These are phyloP conservation scores for Pyrus pyrifolia DNA, from an alignment of 306 rosid species.

Conservation along the genomic window DNA sequence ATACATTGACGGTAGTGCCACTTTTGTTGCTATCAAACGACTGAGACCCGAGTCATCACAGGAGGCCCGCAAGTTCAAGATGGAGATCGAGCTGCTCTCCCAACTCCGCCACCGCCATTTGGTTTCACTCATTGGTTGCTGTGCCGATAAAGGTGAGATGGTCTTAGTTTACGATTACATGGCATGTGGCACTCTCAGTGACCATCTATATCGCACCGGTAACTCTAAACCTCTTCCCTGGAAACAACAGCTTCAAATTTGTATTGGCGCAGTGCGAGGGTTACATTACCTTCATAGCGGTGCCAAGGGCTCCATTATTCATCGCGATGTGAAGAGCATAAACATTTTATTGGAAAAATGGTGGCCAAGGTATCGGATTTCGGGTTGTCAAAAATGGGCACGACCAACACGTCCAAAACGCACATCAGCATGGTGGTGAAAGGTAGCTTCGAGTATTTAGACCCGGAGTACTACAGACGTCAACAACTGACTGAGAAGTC, in stretches of 20 bases:
- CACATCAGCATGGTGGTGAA: too few species aligned
- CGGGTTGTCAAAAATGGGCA: too few species aligned
- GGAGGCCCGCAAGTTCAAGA: constrained; percentile 16
- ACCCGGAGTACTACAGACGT: too few species aligned
- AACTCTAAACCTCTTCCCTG: background rate
- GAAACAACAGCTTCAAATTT: constrained; percentile 3
- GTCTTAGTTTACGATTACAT: constrained; percentile 14
- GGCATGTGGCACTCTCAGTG: background rate
- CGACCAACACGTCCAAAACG: too few species aligned
- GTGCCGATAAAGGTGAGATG: background rate
- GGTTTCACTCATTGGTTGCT: constrained; percentile 20
- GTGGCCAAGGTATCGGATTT: too few species aligned
- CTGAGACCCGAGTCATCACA: background rate
- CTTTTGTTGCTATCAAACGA: constrained; percentile 4
- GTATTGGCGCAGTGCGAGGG: constrained; percentile 7
- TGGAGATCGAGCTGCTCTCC: constrained; percentile 17
- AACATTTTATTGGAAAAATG: background rate
- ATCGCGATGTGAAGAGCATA: constrained; percentile 13
- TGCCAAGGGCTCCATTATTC: constrained; percentile 9
- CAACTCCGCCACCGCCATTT: constrained; percentile 12
- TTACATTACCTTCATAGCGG: background rate
- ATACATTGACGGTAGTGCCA: background rate
- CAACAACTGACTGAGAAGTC: too few species aligned
- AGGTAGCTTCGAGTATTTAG: too few species aligned
- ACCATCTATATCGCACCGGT: background rate